phyloP scores from a whole-genome alignment of 306 rosid genomes.

The Sechiopsis laciniata region DNA sequence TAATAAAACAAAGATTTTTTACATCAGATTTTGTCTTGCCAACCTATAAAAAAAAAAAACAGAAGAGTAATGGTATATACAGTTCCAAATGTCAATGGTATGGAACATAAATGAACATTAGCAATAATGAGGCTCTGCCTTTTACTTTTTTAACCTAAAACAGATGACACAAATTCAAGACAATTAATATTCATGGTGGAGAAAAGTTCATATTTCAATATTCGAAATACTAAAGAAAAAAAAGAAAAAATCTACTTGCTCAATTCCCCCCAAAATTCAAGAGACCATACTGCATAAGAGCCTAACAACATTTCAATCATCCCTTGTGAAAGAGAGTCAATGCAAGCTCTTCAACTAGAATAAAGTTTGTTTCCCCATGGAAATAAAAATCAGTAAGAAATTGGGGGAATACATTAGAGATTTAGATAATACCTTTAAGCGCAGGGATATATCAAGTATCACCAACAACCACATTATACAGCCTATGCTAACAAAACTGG shows the following conservation, averaged over 20 bases:
- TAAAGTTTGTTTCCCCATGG: constrained; percentile 6
- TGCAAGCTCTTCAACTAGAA: constrained; percentile 11
- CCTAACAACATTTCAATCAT: constrained; percentile 8
- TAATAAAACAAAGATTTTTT: background rate
- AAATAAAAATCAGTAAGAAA: constrained; percentile 1
- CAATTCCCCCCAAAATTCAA: background rate
- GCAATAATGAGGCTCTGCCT: background rate
- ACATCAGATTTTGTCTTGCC: no score
- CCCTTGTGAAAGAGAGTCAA: background rate
- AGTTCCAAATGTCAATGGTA: no score
- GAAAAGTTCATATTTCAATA: background rate
- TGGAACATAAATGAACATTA: background rate
- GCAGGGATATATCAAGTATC: constrained; percentile 15
- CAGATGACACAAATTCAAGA: background rate
- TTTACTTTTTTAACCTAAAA: background rate
- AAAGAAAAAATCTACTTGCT: background rate
- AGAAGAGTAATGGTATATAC: no score
- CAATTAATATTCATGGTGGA: background rate
- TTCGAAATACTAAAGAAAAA: background rate
- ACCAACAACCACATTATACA: constrained; percentile 28
- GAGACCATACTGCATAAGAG: constrained; percentile 8
- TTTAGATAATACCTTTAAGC: constrained; percentile 8
- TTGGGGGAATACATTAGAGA: constrained; percentile 18
- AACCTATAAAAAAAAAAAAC: background rate
- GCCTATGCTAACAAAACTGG: constrained; percentile 38